phyloP scores from a whole-genome alignment of 768 basidiomycete species.

The Suillus subluteus region DNA sequence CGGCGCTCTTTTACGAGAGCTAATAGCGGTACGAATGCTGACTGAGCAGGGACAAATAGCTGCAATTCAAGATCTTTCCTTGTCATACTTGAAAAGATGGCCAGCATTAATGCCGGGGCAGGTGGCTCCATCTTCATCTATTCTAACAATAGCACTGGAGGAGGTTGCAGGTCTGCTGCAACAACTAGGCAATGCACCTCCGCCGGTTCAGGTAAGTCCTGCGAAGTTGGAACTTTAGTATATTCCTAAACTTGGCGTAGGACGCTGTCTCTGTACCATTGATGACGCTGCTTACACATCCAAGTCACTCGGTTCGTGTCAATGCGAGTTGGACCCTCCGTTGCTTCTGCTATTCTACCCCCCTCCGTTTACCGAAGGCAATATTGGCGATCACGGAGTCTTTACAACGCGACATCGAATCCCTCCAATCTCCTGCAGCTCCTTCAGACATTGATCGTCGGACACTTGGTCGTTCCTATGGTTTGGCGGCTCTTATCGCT shows the following conservation, averaged over 20 bases:
- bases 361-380: constrained; percentile 79
- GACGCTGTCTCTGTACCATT: constrained; percentile 88
- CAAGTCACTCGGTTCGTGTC: constrained; percentile 84
- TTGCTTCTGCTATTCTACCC: constrained; percentile 90
- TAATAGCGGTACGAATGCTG: constrained; percentile 86
- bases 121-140: constrained; percentile 62
- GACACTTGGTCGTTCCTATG: constrained; percentile 87
- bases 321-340: constrained; percentile 86
- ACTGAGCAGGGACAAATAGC: constrained; percentile 93
- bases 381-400: constrained; percentile 79
- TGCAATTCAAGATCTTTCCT: constrained; percentile 86
- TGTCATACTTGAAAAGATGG: constrained; percentile 86
- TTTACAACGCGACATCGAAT: constrained; percentile 79
- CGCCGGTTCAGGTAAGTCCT: constrained; percentile 72
- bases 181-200: constrained; percentile 90
- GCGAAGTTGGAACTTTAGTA: neutral
- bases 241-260: constrained; percentile 35
- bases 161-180: constrained; percentile 87
- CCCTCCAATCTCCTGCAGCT: constrained; percentile 72
- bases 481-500: constrained; percentile 84
- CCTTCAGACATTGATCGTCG: constrained; percentile 72
- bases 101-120: constrained; percentile 92
- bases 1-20: constrained; percentile 77
- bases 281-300: constrained; percentile 83
- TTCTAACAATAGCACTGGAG: constrained; percentile 73